A percentile compares a stretch with the other conserved stretches of the same genome.
Conservation (phyloP, 2,329 filamentous ascomycete genomes). For the Rugonectria rugulosa region DNA sequence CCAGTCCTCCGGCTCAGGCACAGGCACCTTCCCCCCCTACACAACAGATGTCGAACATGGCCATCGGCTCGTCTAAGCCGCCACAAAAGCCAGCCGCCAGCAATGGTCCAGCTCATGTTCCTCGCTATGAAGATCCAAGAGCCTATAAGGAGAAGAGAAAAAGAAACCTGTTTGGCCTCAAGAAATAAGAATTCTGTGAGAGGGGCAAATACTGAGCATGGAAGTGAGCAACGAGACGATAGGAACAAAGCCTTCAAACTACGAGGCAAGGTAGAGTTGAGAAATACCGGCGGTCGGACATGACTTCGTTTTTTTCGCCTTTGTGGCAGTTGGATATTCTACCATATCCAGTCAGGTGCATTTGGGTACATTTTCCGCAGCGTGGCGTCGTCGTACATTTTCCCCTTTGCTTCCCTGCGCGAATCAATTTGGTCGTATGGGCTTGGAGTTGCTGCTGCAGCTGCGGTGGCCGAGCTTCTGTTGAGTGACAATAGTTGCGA, state of each 20-base stretch:
- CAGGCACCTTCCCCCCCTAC: too few species aligned
- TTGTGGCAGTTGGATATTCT: slow-evolving; percentile 5
- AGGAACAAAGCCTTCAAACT: not conserved
- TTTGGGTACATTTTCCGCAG: slow-evolving; percentile 27
- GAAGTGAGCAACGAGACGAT: not conserved
- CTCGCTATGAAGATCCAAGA: slow-evolving; percentile 47
- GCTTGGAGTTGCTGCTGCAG: too few species aligned
- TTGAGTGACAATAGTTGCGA: not conserved
- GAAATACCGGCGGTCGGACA: not conserved
- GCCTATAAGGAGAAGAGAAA: slow-evolving; percentile 68
- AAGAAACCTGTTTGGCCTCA: slow-evolving; percentile 64
- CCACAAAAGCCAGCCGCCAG: slow-evolving; percentile 32
- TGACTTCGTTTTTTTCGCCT: not conserved
- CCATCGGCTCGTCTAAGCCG: slow-evolving; percentile 44
- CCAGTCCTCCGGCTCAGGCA: slow-evolving; percentile 34
- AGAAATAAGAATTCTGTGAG: slow-evolving; percentile 57
- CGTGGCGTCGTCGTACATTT: slow-evolving; percentile 28
- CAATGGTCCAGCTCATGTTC: slow-evolving; percentile 28
- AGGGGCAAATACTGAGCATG: slow-evolving; percentile 22
- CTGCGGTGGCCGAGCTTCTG: too few species aligned
- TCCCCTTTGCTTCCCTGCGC: slow-evolving; percentile 12
- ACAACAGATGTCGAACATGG: slow-evolving; percentile 65
- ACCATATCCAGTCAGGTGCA: slow-evolving; percentile 4
- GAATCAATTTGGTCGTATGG: too few species aligned
- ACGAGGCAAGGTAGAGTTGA: not conserved